Base-by-base conservation (phyloP, 139 green algal species). In the Closterium sp. region DNA sequence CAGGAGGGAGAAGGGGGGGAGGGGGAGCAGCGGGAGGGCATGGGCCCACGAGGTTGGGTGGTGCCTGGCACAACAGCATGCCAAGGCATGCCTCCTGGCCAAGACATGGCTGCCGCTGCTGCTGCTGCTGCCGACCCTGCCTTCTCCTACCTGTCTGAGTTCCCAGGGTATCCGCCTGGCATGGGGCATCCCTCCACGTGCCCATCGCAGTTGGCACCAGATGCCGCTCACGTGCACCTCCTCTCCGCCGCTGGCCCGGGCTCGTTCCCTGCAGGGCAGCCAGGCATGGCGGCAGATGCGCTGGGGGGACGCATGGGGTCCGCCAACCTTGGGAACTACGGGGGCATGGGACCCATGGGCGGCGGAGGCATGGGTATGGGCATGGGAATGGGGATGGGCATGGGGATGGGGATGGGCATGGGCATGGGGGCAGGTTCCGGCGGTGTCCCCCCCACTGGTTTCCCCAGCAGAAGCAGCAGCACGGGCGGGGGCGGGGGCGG, bases 371-470 rank as follows among this genome's bases (percentile, higher is more conserved):
- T 69, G 43, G 43, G 43, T 69, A 69, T 69, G 43, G 81, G 81
- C 25, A 34, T 86, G 81, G 30, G 81, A 19, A 86, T 83, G 64
- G 64, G 81, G 21, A 86, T 86, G 81, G 81, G 81, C 81, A 86
- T 86, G 81, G 81, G 81, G n/a, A 86, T 33, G n/a, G 81, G 81
- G 12, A 86, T 86, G 81, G 81, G 81, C 21, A 86, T 86, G 81
- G 81, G 81, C 8, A 3, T 32, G 81, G 30, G 8, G 81, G 81
- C 81, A 1, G 81, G n/a, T n/a, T n/a, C n/a, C n/a, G n/a, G n/a
- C n/a, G n/a, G n/a, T n/a, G n/a, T n/a, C n/a, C n/a, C n/a, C n/a
- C n/a, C n/a, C n/a, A n/a, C n/a, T n/a, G n/a, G n/a, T n/a, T n/a
- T n/a, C n/a, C n/a, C n/a, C n/a, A n/a, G n/a, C n/a, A n/a, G n/a